Base-by-base conservation (phyloP, 257 asterid species). In the Fraxinus cuspidata region DNA sequence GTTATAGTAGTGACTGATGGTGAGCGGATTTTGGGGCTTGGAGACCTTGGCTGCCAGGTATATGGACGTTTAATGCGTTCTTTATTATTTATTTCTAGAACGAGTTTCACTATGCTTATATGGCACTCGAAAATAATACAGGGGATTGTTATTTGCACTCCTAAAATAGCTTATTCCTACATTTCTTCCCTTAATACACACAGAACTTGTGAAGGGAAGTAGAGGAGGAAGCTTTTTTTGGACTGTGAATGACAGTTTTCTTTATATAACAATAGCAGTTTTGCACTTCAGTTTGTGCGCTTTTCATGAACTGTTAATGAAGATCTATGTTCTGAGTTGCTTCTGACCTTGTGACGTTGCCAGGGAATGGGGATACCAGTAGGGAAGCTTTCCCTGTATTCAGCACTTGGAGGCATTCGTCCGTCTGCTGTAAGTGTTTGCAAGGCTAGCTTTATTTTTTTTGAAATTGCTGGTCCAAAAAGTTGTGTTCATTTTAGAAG, bases 41-140 rank as follows among this genome's bases (percentile, higher is more conserved):
- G 96, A 16, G 96, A 90, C 79, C 96, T 87, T 19, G 96, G 96
- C 42, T 90, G 93, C 84, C 96, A 90, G 88, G 95, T 90, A 74
- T 71, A 76, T 2, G 18, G 13, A 72, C 71, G 13, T 66, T 25
- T n/a, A 18, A 66, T 3, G 4, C 2, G n/a, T 12, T 56, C 28
- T 19, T 56, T 56, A n/a, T n/a, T 6, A 18, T 56, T n/a, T 18
- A 18, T 56, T 56, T 56, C 65, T 56, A n/a, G 28, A 19, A 56
- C 2, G 65, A 56, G 65, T 56, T n/a, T n/a, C 27, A 56, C 28
- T 7, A 5, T 56, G 27, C 11, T 18, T 56, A 6, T 53, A 56
- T 7, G 65, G 7, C 3, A 8, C 65, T 56, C 27, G 13, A n/a
- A 56, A 56, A 56, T 56, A 19, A 56, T 19, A 56, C 12, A n/a